phyloP scores from a whole-genome alignment of 352 stramenopile species.

The Globisporangium echinulatum region DNA sequence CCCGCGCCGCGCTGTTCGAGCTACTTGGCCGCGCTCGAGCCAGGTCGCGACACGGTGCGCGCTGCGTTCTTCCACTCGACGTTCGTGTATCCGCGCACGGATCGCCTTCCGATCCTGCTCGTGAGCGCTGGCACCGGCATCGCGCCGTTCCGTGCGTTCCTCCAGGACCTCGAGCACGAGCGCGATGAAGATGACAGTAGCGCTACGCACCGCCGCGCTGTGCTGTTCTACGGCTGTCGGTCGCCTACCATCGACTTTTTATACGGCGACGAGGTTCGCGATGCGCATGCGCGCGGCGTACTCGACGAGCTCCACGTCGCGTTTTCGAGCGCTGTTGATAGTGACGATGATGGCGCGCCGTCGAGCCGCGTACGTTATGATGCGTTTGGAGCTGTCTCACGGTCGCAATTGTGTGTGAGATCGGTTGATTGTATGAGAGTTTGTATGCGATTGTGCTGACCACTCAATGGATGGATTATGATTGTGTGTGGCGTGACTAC shows the following conservation, averaged over 20 bases:
- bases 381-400: no score
- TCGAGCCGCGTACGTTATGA: no score
- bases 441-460: slow-evolving; percentile 28
- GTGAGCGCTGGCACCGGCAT: slow-evolving; percentile 78
- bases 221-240: slow-evolving; percentile 78
- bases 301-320: slow-evolving; percentile 50
- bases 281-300: slow-evolving; percentile 27
- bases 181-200: slow-evolving; percentile 6
- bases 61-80: slow-evolving; percentile 69
- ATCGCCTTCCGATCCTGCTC: slow-evolving; percentile 61
- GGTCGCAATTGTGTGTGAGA: no score
- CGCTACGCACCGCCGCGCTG: slow-evolving; percentile 30
- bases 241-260: slow-evolving; percentile 53
- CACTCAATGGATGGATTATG: background rate
- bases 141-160: slow-evolving; percentile 73
- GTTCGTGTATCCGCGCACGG: slow-evolving; percentile 61
- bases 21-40: slow-evolving; percentile 48
- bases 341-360: background rate
- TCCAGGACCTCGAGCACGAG: slow-evolving; percentile 72
- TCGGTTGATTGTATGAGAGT: no score
- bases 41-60: slow-evolving; percentile 35
- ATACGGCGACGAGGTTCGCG: slow-evolving; percentile 58
- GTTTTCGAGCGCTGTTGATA: slow-evolving; percentile 36
- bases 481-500: no score
- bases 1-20: slow-evolving; percentile 70